Base-by-base conservation (phyloP, 2,329 filamentous ascomycete genomes). In the Ascosphaera apis region DNA sequence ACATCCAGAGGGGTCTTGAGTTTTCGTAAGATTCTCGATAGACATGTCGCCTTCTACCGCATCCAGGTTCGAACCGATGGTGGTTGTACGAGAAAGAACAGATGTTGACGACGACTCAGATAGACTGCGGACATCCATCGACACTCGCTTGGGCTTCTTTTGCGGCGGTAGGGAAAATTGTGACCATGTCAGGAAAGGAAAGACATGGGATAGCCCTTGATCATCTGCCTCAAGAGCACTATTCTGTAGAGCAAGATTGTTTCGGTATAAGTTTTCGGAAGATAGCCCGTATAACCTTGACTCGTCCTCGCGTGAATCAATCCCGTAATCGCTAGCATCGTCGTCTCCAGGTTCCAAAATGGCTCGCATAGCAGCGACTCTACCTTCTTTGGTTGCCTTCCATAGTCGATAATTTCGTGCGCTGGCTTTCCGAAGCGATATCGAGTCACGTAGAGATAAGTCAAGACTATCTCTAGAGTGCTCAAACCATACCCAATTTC, bases 401-500 rank as follows among this genome's bases (percentile, higher is more conserved):
- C 88, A 98, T 2, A 98, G 55, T 1, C 74, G 68, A 48, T 77
- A 75, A 53, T 98, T 98, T 36, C 79, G 71, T 42, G 74, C 71
- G 53, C 88, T 95, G 4, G 84, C 82, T 51, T 74, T 78, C 41
- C 84, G 71, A 39, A 98, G 58, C 3, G 76, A 78, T 11, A 70
- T 72, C 0, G 86, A 91, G 49, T 91, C 84, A 41, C 74, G 69
- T 6, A 75, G 69, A 98, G 67, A 51, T 98, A 95, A 1, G 81
- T 74, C 23, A 98, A 56, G 0, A 98, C 88, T 4, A 83, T 88
- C 53, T 98, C 88, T 40, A 95, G 81, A 0, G 88, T 98, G 54
- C 86, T 95, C 35, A 98, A 56, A 0, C 86, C 84, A 54, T 98
- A 98, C 6, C 88, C 88, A 63, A 91, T 76, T 56, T 98, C 88